A percentile compares a stretch with the other conserved stretches of the same genome.
These are phyloP conservation scores for Blumeria hordei DNA, from an alignment of 2,329 filamentous ascomycete species.

Conservation along the genomic window DNA sequence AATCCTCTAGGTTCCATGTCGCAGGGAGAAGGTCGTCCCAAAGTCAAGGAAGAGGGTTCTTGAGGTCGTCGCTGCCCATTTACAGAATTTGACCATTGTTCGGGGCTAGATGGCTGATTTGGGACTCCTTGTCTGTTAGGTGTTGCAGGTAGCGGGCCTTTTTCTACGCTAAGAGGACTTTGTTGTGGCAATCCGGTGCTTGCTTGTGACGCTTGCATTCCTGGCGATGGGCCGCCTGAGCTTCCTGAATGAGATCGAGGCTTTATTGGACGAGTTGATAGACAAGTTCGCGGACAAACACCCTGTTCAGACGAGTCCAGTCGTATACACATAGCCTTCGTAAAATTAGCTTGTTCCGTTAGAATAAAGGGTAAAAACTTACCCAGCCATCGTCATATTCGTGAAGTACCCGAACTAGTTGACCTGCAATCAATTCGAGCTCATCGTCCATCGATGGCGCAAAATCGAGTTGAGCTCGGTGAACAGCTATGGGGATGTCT, in stretches of 20 bases:
- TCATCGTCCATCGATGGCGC: constrained; percentile 83
- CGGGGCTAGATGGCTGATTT: background rate
- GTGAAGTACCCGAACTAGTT: constrained; percentile 71
- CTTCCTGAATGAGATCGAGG: constrained; percentile 7
- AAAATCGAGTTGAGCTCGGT: constrained; percentile 88
- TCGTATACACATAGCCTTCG: constrained; percentile 64
- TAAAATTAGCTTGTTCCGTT: constrained; percentile 13
- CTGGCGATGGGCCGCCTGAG: background rate
- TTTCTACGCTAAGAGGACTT: background rate
- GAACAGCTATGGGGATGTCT: constrained; percentile 37
- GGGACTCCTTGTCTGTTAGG: no score
- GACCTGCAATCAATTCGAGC: constrained; percentile 54
- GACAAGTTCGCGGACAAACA: constrained; percentile 77
- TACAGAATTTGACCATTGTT: background rate
- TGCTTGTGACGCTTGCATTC: background rate
- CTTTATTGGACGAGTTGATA: constrained; percentile 71
- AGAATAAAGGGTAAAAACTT: constrained; percentile 17
- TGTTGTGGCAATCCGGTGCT: no score
- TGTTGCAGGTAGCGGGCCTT: background rate
- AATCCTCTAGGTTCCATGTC: no score
- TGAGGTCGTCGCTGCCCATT: background rate
- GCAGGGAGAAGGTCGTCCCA: no score
- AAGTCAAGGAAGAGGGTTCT: background rate
- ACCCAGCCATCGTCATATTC: constrained; percentile 98
- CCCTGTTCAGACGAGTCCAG: constrained; percentile 82